Evolutionary conservation across 2,329 filamentous ascomycete genomes (phyloP).

Genomic region (Alternaria panax): DNA sequence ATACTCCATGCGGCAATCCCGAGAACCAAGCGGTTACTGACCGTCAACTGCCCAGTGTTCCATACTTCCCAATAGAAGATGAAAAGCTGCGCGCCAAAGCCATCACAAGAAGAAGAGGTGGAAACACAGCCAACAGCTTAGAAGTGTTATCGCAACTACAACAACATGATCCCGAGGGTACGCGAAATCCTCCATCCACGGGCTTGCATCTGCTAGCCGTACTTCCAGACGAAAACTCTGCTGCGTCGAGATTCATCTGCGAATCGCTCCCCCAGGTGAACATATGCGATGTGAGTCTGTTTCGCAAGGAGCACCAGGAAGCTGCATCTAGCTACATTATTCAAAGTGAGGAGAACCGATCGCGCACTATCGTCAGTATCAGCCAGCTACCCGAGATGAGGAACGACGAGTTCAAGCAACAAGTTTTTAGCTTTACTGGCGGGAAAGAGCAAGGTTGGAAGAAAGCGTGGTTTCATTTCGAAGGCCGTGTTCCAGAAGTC

Average conservation of each 20-base stretch:
- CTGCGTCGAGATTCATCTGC: slow-evolving; percentile 61
- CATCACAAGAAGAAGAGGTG: slow-evolving; percentile 68
- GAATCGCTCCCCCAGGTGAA: slow-evolving; percentile 62
- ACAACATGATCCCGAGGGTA: background rate
- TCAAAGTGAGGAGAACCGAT: slow-evolving; percentile 65
- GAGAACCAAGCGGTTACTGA: background rate
- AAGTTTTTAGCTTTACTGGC: background rate
- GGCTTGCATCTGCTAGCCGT: slow-evolving; percentile 52
- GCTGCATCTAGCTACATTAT: slow-evolving; percentile 75
- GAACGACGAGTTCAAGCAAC: slow-evolving; percentile 62
- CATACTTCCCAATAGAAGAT: slow-evolving; percentile 73
- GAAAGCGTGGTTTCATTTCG: slow-evolving; percentile 72
- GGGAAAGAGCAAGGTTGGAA: background rate
- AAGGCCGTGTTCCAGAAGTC: slow-evolving; percentile 72
- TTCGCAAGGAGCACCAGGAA: slow-evolving; percentile 61
- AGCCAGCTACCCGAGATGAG: slow-evolving; percentile 74
- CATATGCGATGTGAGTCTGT: slow-evolving; percentile 64
- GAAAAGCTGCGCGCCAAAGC: slow-evolving; percentile 72
- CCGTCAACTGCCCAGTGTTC: slow-evolving; percentile 58
- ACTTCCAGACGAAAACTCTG: slow-evolving; percentile 63
- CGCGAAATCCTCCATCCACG: background rate
- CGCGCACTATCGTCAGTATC: slow-evolving; percentile 74
- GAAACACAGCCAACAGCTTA: slow-evolving; percentile 75
- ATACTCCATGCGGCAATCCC: background rate
- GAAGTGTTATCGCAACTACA: slow-evolving; percentile 70